Evolutionary conservation across 805 yeast species (phyloP).

Genomic region (Wickerhamiella occidentalis): DNA sequence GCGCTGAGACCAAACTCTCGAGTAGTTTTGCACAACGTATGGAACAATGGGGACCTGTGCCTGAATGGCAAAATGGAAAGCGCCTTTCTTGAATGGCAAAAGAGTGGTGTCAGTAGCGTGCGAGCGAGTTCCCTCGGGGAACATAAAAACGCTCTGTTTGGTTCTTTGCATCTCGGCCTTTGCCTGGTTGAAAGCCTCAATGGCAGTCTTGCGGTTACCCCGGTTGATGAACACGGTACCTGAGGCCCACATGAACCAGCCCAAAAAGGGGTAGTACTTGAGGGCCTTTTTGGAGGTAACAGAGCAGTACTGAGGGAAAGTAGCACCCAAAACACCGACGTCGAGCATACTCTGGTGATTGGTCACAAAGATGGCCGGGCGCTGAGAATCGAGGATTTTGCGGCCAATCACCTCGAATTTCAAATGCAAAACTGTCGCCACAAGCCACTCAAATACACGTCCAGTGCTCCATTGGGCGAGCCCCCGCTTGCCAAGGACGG

Average conservation of each 20-base stretch:
- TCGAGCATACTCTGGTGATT: conserved; percentile 91
- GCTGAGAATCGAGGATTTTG: conserved; percentile 31
- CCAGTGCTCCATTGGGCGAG: conserved; percentile 87
- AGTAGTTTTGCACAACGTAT: conserved; percentile 73
- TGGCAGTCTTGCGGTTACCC: conserved; percentile 52
- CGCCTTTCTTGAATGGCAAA: conserved; percentile 91
- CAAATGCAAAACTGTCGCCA: conserved; percentile 51
- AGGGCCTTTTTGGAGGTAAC: conserved; percentile 86
- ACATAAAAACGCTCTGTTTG: conserved; percentile 71
- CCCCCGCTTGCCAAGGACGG: conserved; percentile 60
- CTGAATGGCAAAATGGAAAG: conserved; percentile 92
- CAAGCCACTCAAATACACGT: conserved; percentile 44
- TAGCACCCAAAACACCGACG: conserved; percentile 62
- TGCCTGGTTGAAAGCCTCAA: conserved; percentile 61
- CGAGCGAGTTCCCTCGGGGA: conserved; percentile 97
- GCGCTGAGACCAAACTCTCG: conserved; percentile 52
- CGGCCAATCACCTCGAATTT: conserved; percentile 54
- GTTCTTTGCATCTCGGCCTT: conserved; percentile 45
- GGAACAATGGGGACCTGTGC: conserved; percentile 86
- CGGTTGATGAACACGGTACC: conserved; percentile 91
- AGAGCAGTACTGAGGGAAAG: conserved; percentile 79
- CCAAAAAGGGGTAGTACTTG: conserved; percentile 76
- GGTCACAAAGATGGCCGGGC: conserved; percentile 70
- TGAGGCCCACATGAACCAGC: conserved; percentile 90
- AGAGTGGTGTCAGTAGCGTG: conserved; percentile 53